Conservation (phyloP, 306 rosid genomes). For the barrel medic (Medicago truncatula) region DNA sequence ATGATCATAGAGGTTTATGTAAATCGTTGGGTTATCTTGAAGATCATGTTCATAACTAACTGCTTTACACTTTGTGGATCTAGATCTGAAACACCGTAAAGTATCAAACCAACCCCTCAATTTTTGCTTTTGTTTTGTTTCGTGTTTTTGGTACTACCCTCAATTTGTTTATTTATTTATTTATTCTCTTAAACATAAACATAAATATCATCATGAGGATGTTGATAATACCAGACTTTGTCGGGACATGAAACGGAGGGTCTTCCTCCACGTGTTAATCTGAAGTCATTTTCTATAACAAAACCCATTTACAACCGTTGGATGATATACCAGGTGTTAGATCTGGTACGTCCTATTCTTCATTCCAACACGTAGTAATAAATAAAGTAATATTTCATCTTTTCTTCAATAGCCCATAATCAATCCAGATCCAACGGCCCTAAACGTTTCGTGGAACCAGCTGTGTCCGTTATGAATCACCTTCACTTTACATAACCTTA, state of each 20-base stretch:
- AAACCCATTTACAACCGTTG: constrained; percentile 49
- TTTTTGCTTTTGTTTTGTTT: too few species aligned
- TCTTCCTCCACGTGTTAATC: constrained; percentile 54
- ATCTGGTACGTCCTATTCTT: constrained; percentile 41
- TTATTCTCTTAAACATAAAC: background rate
- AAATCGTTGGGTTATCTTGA: background rate
- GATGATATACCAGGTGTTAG: constrained; percentile 41
- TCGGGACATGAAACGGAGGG: constrained; percentile 45
- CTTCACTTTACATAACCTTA: constrained; percentile 17
- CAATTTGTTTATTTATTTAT: background rate
- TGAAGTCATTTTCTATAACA: constrained; percentile 23
- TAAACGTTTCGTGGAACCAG: constrained; percentile 47
- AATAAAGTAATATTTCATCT: constrained; percentile 23
- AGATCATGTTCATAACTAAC: background rate
- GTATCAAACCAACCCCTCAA: background rate
- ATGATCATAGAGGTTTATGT: background rate
- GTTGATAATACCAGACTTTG: constrained; percentile 10
- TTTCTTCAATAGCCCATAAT: constrained; percentile 7
- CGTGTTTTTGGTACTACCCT: background rate
- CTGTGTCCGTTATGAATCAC: constrained; percentile 43
- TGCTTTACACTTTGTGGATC: constrained; percentile 22
- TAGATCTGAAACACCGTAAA: constrained; percentile 24
- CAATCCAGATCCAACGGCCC: constrained; percentile 61
- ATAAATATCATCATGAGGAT: background rate
- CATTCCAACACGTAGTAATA: constrained; percentile 52